Evolutionary conservation across 73 alveolate genomes (phyloP), one percentile per base, ranked within the genome.

Genomic region (Diophrys sp.): DNA sequence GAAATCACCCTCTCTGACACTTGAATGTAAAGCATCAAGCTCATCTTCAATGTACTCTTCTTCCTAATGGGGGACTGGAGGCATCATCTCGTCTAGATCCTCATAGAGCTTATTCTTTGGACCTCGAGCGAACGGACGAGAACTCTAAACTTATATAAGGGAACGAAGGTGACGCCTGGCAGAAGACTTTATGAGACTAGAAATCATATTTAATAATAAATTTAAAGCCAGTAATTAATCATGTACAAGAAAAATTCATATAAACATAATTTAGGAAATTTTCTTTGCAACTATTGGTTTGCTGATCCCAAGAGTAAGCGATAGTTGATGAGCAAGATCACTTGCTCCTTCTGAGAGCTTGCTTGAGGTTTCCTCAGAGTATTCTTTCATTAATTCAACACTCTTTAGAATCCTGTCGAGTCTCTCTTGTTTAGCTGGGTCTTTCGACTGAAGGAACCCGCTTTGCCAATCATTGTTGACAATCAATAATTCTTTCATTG

Each of bases 191-290:
- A 44, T 44, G 62, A 44, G 5, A 18, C 18, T 44, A 44, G 62
- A 44, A 44, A 44, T 44, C 62, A 44, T 44, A 44, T 44, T 44
- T 44, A 44, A 44, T 44, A 44, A 44, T 44, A 44, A 44, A 44
- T 11, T 44, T 44, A 44, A 44, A 11, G 18, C 62, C 62, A 44
- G 5, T 11, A 44, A 11, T 18, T 44, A 73, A 73, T 73, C 28
- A 73, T 73, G 28, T 73, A 67, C 24, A 73, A 44, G 62, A 18
- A 44, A 44, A 44, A 44, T 11, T 44, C 62, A 44, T 44, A 44
- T 44, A 44, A 44, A 44, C 62, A 44, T 11, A 18, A 18, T 44
- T 44, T 44, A 18, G 18, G 5, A 11, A 18, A 44, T 18, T 18
- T 44, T 44, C 5, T 5, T 18, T 11, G n/a, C 18, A 18, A 44